These are phyloP conservation scores for Didymella glomerata DNA, from an alignment of 2,329 filamentous ascomycete species.

Conservation along the genomic window DNA sequence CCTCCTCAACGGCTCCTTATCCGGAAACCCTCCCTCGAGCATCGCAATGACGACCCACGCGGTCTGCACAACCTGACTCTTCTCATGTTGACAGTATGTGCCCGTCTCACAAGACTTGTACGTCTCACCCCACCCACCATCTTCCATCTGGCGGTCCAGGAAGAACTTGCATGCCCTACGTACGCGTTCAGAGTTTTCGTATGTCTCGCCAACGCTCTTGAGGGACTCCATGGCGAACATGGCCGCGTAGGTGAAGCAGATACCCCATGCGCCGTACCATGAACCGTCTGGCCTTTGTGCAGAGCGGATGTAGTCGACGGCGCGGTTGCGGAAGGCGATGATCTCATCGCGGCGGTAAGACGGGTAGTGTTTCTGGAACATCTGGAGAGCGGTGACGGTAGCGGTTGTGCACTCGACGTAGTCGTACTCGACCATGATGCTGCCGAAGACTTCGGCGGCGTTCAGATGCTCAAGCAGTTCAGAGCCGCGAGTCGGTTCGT, in stretches of 20 bases:
- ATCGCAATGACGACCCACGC: constrained; percentile 86
- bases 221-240: constrained; percentile 96
- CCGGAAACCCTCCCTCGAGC: constrained; percentile 82
- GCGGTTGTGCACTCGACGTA: constrained; percentile 98
- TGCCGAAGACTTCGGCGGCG: constrained; percentile 93
- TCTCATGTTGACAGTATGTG: constrained; percentile 77
- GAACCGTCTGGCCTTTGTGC: constrained; percentile 83
- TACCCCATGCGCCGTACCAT: constrained; percentile 98
- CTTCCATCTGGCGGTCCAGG: constrained; percentile 80
- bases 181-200: constrained; percentile 74
- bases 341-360: constrained; percentile 82
- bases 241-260: constrained; percentile 95
- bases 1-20: constrained; percentile 74
- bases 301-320: constrained; percentile 82
- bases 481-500: constrained; percentile 83
- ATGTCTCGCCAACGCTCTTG: constrained; percentile 81
- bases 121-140: constrained; percentile 97
- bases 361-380: constrained; percentile 84
- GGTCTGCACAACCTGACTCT: constrained; percentile 92
- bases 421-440: constrained; percentile 98
- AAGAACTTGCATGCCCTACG: constrained; percentile 85
- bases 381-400: constrained; percentile 83
- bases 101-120: constrained; percentile 85
- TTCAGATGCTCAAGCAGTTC: constrained; percentile 85
- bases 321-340: constrained; percentile 72